Evolutionary conservation across 495 filamentous ascomycete genomes (phyloP).

Genomic region (Aspergillus sparsus): DNA sequence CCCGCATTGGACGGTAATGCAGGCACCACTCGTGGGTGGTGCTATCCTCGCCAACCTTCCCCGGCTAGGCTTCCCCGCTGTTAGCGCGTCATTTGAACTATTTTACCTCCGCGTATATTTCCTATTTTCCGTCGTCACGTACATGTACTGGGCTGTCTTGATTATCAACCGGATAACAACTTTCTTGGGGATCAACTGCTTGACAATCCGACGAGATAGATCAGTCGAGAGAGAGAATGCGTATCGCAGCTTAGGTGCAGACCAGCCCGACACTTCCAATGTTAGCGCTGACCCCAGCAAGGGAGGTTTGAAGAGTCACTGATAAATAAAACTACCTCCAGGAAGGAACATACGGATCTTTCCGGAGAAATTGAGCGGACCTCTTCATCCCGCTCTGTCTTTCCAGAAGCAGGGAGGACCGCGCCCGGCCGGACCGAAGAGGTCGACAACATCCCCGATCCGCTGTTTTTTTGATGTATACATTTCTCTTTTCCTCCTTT

Average conservation of each 20-base stretch:
- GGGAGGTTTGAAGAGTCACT: constrained; percentile 24
- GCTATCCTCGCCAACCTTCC: constrained; percentile 83
- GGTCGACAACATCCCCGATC: background rate
- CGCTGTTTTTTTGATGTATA: background rate
- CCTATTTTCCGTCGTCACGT: constrained; percentile 74
- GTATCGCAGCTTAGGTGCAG: constrained; percentile 39
- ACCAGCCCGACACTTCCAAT: constrained; percentile 9
- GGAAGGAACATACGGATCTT: constrained; percentile 2
- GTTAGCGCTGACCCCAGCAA: constrained; percentile 18
- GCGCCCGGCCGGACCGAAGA: no score
- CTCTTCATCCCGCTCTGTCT: background rate
- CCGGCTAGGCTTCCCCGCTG: constrained; percentile 65
- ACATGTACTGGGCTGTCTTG: constrained; percentile 88
- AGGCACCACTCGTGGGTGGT: constrained; percentile 80
- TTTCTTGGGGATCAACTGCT: constrained; percentile 89
- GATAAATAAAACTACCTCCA: background rate
- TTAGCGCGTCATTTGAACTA: constrained; percentile 63
- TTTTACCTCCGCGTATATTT: constrained; percentile 84
- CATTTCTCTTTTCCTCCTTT: background rate
- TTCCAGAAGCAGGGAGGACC: background rate
- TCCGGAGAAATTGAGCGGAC: background rate
- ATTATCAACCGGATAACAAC: constrained; percentile 90
- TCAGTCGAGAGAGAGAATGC: constrained; percentile 40
- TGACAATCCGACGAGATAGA: constrained; percentile 76
- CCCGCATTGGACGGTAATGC: constrained; percentile 92